A percentile compares a stretch with the other conserved stretches of the same genome.
Conservation (phyloP, 202 grass and related monocot species). For the Carex arenaria region DNA sequence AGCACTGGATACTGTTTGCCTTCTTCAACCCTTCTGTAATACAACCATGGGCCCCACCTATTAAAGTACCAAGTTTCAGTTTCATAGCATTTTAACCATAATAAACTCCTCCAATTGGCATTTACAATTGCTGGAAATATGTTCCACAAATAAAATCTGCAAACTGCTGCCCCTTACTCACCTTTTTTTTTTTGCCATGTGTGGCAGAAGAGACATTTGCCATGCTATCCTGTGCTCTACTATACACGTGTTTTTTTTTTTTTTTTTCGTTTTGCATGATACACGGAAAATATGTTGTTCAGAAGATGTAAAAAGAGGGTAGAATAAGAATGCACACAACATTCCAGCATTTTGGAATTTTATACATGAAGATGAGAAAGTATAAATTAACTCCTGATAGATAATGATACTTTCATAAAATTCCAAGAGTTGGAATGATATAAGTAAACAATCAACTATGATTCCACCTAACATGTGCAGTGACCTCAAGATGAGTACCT, state of each 20-base stretch:
- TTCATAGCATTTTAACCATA: not conserved
- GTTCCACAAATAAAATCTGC: not conserved
- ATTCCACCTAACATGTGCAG: not conserved
- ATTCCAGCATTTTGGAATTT: not conserved
- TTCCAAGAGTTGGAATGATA: not conserved
- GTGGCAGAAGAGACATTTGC: not conserved
- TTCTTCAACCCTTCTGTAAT: constrained; percentile 87
- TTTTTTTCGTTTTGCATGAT: not conserved
- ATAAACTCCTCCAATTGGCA: not conserved
- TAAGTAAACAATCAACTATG: not conserved
- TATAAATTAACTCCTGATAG: not conserved
- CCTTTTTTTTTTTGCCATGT: not conserved
- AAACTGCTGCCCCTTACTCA: not conserved
- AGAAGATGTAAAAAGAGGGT: not conserved
- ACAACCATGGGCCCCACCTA: constrained; percentile 78
- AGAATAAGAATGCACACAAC: not conserved
- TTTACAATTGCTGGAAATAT: not conserved
- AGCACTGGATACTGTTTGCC: constrained; percentile 86
- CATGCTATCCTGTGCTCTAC: not conserved
- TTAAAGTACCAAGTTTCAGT: not conserved
- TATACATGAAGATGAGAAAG: not conserved
- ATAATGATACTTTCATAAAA: not conserved
- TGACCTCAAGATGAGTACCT: not conserved
- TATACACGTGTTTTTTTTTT: not conserved
- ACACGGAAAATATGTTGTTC: not conserved